Base-by-base conservation (phyloP, 768 basidiomycete species). In the Boletus rex-veris region DNA sequence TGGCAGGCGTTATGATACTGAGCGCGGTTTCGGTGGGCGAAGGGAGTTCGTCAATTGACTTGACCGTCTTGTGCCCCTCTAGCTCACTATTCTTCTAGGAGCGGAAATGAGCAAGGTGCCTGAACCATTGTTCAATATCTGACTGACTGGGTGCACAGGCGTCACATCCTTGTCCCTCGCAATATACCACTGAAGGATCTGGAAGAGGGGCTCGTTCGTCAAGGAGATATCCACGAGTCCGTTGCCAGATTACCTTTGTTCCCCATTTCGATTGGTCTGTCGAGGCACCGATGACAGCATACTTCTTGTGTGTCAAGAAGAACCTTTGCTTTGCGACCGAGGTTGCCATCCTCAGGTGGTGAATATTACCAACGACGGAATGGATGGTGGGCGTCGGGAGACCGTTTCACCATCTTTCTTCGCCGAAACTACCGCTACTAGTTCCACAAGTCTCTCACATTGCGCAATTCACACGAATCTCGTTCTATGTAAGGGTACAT, bases 151-250 rank as follows among this genome's bases (percentile, higher is more conserved):
- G 62, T 92, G 90, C 8, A 92, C 77, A 4, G 90, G 91, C 0
- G 79, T 85, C 19, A 91, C 86, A 4, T 78, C 62, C 59, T 79
- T 77, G 51, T 72, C 65, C 51, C 85, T 81, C 4, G 61, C 70
- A 50, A 84, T 75, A 64, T 92, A 93, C 90, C 90, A 93, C 54
- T 82, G 80, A 45, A 91, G 73, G 41, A 92, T 81, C 89, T 90
- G 50, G 47, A n/a, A 38, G 41, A 46, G 38, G 44, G 46, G 18
- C 9, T 16, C 18, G 7, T 46, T 45, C 24, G 42, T 26, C 33
- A 37, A 31, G 33, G 51, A 10, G 28, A 26, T 18, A 10, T 16
- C 3, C 24, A 14, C 11, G 33, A 9, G 35, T 0, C 15, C n/a
- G n/a, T 21, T 5, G 1, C 3, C 7, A 10, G 24, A 68, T 33